Base-by-base conservation (phyloP, 345 rosid genomes). In the Odontarrhena argentea region DNA sequence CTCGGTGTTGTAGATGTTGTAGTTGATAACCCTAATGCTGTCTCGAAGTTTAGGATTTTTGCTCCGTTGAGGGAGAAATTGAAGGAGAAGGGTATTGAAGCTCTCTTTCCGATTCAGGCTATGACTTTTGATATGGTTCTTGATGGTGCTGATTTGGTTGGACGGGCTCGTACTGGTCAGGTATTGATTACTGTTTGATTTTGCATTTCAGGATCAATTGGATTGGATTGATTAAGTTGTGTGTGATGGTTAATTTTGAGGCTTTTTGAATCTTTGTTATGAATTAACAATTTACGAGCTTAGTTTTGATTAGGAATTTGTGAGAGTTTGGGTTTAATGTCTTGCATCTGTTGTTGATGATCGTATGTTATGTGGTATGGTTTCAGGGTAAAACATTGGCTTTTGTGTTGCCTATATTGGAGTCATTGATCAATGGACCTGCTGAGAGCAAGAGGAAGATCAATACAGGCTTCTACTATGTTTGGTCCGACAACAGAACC, bases 131-230 rank as follows among this genome's bases (percentile, higher is more conserved):
- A 82, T 53, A 86, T 78, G 75, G 64, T 95, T 74, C 82, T 86
- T 6, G 84, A 82, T 43, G 97, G 97, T 8, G 79, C 75, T 65
- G 99, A 94, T 70, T 79, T 94, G 79, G 96, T 94, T 38, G 97
- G 99, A 7, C 78, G 97, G 1, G 97, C 99, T 8, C 92, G 99
- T 8, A 95, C 99, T 44, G 97, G 97, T 60, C 97, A 91, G 93
- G 97, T 91, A 77, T 36, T 22, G 12, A 30, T 12, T 40, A 6
- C 14, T 38, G 1, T 41, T 47, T 34, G 9, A 34, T 53, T 40
- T 18, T 59, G 49, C 22, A 55, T 35, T n/a, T 56, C 9, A 3
- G 18, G 0, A 22, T 50, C 43, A 38, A n/a, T 42, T 55, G 47
- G 35, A 0, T 55, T 18, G 9, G 9, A 37, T 67, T 68, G 32